Evolutionary conservation across 2,329 filamentous ascomycete species (phyloP), one percentile per base, ranked within the genome.

Genomic region (Graphiopsis chlorocephala): DNA sequence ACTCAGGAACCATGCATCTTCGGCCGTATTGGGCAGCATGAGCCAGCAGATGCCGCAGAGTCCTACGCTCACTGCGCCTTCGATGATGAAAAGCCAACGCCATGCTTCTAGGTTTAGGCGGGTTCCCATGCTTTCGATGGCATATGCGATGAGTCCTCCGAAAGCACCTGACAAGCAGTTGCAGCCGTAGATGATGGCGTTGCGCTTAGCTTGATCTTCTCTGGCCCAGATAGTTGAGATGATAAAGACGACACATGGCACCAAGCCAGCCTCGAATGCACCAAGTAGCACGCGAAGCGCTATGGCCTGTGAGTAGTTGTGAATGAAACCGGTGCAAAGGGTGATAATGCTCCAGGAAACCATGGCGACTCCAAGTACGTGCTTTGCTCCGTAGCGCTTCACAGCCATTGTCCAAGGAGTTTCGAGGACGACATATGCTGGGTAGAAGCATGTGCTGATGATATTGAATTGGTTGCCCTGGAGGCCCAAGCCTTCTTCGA

Each of bases 281-380:
- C 69, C 70, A 4, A 76, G 66, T 1, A 77, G 56, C 56, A 77
- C 65, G 20, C 74, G 73, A n/a, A 68, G 47, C 12, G 68, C 71
- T 26, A 74, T 71, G 2, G 69, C 68, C 65, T 75, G 73, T 4
- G 50, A 60, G 52, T 73, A 75, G 52, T 65, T 76, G 8, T 74
- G 66, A 38, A 75, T 69, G 63, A 75, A 76, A 4, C 68, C 73
- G 15, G 73, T 75, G n/a, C 70, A 69, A 11, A 76, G 53, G 0
- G 72, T 75, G n/a, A 67, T 62, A 10, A 64, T 60, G 28, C 67
- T 68, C 73, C 74, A 76, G 14, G 65, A 65, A 1, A 73, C 60
- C 61, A 71, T 61, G 0, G 69, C 70, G 15, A 68, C 57, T 15
- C 63, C 68, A 12, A 73, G 67, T 2, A 69, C 67, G 8, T 64